These are phyloP conservation scores for Fonsecaea nubica DNA, from an alignment of 2,329 filamentous ascomycete genomes.

Conservation along the genomic window DNA sequence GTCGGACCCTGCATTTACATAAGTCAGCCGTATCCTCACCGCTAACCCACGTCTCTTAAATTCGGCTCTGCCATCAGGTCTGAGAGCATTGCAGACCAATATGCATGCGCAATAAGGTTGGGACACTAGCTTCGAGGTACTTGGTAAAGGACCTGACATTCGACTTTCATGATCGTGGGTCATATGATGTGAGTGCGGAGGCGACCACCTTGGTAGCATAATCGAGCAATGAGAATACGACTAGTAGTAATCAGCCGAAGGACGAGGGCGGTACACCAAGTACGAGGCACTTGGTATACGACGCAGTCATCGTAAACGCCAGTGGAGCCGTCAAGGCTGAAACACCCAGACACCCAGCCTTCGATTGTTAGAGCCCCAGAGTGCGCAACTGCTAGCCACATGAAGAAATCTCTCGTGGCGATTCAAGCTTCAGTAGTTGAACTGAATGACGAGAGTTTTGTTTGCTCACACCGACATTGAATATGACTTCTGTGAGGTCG, in stretches of 20 bases:
- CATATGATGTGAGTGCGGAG: not conserved
- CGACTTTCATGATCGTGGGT: not conserved
- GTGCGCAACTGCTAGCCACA: not conserved
- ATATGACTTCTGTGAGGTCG: no score
- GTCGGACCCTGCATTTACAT: no score
- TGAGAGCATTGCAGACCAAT: no score
- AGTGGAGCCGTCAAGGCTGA: not conserved
- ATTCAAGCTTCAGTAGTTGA: not conserved
- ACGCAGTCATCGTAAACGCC: not conserved
- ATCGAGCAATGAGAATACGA: not conserved
- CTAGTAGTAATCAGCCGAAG: not conserved
- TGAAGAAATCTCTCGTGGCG: not conserved
- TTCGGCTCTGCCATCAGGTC: no score
- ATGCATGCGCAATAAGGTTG: no score
- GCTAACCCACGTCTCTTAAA: no score
- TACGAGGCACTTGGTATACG: not conserved
- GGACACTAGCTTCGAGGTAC: no score
- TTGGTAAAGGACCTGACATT: not conserved
- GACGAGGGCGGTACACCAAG: not conserved
- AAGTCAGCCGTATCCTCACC: no score
- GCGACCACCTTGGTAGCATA: not conserved
- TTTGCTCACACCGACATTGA: not conserved
- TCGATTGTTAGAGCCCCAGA: not conserved
- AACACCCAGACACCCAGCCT: slow-evolving; percentile 5
- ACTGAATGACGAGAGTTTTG: not conserved